phyloP scores from a whole-genome alignment of 768 basidiomycete species.

The Pluteus cervinus region DNA sequence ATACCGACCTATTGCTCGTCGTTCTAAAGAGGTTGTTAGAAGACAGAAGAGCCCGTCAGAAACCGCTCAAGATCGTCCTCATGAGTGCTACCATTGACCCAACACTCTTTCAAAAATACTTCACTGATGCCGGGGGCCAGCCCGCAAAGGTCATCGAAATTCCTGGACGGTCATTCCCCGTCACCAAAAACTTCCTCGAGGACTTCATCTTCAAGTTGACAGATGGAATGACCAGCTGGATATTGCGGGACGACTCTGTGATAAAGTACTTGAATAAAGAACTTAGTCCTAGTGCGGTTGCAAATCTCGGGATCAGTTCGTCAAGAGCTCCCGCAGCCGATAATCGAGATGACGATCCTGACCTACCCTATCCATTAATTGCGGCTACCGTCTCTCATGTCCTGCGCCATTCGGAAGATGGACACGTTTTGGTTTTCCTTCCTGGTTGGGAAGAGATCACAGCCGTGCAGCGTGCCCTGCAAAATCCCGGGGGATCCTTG shows the following conservation, averaged over 20 bases:
- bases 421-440: constrained; percentile 86
- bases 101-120: constrained; percentile 83
- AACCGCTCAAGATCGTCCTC: constrained; percentile 79
- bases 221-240: constrained; percentile 45
- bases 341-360: constrained; percentile 46
- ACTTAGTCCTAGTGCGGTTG: constrained; percentile 30
- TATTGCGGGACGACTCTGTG: constrained; percentile 66
- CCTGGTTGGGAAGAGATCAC: constrained; percentile 94
- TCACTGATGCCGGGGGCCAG: constrained; percentile 52
- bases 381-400: constrained; percentile 80
- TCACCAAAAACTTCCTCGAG: constrained; percentile 75
- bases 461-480: constrained; percentile 59
- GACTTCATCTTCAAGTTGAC: constrained; percentile 57
- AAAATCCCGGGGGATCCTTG: constrained; percentile 40
- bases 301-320: constrained; percentile 19
- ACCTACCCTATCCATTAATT: constrained; percentile 76
- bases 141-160: constrained; percentile 72
- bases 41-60: constrained; percentile 62
- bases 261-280: constrained; percentile 69
- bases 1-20: constrained; percentile 85
- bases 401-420: constrained; percentile 64
- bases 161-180: constrained; percentile 91
- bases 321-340: constrained; percentile 10
- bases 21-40: constrained; percentile 80
- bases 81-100: constrained; percentile 98